Conservation (phyloP, 345 rosid species). For the Eucalyptus cloeziana region DNA sequence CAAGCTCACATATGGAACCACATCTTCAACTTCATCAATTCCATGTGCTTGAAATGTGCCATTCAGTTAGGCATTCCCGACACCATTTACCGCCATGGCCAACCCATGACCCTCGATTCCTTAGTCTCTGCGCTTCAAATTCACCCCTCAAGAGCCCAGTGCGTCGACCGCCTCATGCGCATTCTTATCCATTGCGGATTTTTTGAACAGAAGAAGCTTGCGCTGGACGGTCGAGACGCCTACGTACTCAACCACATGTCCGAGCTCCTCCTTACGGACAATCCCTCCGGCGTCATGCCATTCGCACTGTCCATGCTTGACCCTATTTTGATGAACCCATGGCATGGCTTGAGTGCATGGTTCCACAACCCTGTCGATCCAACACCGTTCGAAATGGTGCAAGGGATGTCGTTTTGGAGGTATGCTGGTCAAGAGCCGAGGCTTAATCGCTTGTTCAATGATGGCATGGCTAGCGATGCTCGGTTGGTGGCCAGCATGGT, state of each 20-base stretch:
- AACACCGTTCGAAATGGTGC: background rate
- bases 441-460: background rate
- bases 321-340: background rate
- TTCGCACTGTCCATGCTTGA: background rate
- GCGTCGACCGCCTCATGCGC: constrained; percentile 14
- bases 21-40: constrained; percentile 1
- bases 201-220: background rate
- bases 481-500: background rate
- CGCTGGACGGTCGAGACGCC: background rate
- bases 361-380: background rate
- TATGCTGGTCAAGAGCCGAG: background rate
- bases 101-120: constrained; percentile 15
- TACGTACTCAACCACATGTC: constrained; percentile 6
- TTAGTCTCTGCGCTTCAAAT: constrained; percentile 1
- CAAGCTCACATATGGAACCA: constrained; percentile 16
- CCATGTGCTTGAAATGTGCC: constrained; percentile 27
- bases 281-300: background rate
- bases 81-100: constrained; percentile 16
- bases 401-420: constrained; percentile 1
- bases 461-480: constrained; percentile 21
- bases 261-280: constrained; percentile 5
- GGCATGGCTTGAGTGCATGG: constrained; percentile 12
- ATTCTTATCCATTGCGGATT: constrained; percentile 21
- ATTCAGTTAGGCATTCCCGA: constrained; percentile 27
- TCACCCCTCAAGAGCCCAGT: background rate